Evolutionary conservation across 2,329 filamentous ascomycete species (phyloP), one percentile per base, ranked within the genome.

Genomic region (Akanthomyces lecanii): DNA sequence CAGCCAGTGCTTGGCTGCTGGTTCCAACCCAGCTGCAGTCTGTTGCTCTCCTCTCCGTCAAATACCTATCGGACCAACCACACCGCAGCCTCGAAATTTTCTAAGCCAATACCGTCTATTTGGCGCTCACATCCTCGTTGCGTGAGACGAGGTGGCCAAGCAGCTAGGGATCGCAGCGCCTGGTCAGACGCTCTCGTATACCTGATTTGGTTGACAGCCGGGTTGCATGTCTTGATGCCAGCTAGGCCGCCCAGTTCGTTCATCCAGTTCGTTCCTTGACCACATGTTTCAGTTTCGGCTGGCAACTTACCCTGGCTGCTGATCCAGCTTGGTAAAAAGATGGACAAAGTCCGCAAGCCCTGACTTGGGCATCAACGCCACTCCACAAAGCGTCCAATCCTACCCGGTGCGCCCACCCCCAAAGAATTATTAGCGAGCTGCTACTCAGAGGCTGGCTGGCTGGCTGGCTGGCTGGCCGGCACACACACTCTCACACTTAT

Each of bases 351-450:
- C 60, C 45, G 51, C 42, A 62, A 21, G 60, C 60, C 44, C 60
- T 55, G 51, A 42, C 52, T 62, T 62, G 52, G 60, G 60, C 60
- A 62, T 28, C 51, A 56, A 62, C 60, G 51, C 51, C 23, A 55
- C 60, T 25, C 21, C 51, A 47, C 58, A 53, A 36, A 33, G 48
- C 50, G 28, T 54, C 60, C 60, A 62, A 62, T 50, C 30, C 51
- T 56, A 16, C 55, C 33, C 30, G n/a, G 50, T 28, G 33, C 52
- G 23, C 18, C 33, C 48, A 44, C 36, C 36, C 18, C 38, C 18
- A n/a, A 42, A 59, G n/a, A 60, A 25, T 25, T 14, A 12, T 23
- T n/a, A 58, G n/a, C 55, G 33, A 16, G 44, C 8, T 48, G 38
- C 8, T 45, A 36, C n/a, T 14, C 5, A 14, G 28, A 45, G 58